Percentiles rank a stretch among this genome's conserved stretches.
These are phyloP conservation scores for Trametes versicolor DNA, from an alignment of 1,284 basidiomycete species.

Conservation along the genomic window DNA sequence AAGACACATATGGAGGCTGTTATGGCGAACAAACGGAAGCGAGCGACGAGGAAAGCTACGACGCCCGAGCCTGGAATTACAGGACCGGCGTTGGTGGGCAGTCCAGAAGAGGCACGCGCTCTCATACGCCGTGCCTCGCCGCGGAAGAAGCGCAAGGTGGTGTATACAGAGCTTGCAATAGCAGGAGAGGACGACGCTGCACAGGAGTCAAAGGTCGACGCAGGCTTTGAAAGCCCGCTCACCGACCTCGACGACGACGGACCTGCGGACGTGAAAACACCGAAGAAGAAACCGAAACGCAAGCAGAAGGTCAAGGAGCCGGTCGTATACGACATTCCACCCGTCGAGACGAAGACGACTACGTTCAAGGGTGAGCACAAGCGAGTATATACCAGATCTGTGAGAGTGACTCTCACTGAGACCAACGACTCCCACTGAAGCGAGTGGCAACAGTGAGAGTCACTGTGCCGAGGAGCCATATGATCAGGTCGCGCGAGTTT, in stretches of 20 bases:
- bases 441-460: too few relatives aligned
- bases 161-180: slow-evolving; percentile 20
- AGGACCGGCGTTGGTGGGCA: slow-evolving; percentile 26
- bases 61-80: slow-evolving; percentile 8
- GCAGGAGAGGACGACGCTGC: slow-evolving; percentile 3
- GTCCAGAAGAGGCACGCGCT: slow-evolving; percentile 27
- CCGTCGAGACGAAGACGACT: slow-evolving; percentile 68
- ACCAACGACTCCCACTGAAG: too few relatives aligned
- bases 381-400: neutral
- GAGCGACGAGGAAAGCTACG: neutral
- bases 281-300: slow-evolving; percentile 50
- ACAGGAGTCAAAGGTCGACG: slow-evolving; percentile 17
- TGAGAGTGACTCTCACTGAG: too few relatives aligned
- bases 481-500: too few relatives aligned
- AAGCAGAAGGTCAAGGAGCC: slow-evolving; percentile 62
- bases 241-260: slow-evolving; percentile 36
- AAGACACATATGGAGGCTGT: neutral
- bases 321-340: slow-evolving; percentile 76
- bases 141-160: slow-evolving; percentile 24
- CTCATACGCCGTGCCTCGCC: slow-evolving; percentile 25
- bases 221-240: slow-evolving; percentile 41
- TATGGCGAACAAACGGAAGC: slow-evolving; percentile 28
- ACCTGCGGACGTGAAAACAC: slow-evolving; percentile 33
- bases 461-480: too few relatives aligned
- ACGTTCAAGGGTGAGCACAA: slow-evolving; percentile 65